A percentile compares a stretch with the other conserved stretches of the same genome.
phyloP scores from a whole-genome alignment of 768 basidiomycete genomes.

The Psilocybe azurescens region DNA sequence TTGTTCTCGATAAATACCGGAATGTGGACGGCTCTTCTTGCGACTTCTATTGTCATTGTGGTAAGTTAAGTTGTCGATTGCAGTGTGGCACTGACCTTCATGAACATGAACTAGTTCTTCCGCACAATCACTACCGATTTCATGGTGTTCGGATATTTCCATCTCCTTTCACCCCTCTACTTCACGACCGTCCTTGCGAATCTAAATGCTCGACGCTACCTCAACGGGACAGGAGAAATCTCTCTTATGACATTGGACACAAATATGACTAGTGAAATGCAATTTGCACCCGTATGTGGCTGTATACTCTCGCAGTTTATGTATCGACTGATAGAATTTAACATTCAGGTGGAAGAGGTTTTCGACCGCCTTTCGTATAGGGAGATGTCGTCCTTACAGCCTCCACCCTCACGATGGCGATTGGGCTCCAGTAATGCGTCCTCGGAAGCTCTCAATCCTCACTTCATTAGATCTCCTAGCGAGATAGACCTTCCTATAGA shows the following conservation, averaged over 20 bases:
- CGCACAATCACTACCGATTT: conserved; percentile 11
- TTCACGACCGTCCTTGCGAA: conserved; percentile 14
- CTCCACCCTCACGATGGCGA: background rate
- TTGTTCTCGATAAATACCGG: conserved; percentile 12
- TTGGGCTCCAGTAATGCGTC: background rate
- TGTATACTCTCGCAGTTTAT: background rate
- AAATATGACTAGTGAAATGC: background rate
- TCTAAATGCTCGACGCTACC: conserved; percentile 7
- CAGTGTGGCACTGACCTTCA: background rate
- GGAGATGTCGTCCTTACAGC: background rate
- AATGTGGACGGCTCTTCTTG: conserved; percentile 13
- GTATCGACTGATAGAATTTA: background rate
- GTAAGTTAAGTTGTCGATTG: background rate
- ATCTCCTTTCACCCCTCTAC: conserved; percentile 12
- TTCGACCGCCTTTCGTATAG: background rate
- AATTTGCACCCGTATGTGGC: background rate
- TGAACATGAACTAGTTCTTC: conserved; percentile 2
- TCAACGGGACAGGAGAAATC: background rate
- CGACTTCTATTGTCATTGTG: conserved; percentile 7
- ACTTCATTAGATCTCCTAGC: background rate
- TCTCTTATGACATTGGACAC: background rate
- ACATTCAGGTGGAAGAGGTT: background rate
- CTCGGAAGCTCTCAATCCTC: background rate
- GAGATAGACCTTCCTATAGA: too few species aligned
- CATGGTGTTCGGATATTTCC: conserved; percentile 15